Evolutionary conservation across 2,329 filamentous ascomycete species (phyloP).

Genomic region (Exophiala mesophila): DNA sequence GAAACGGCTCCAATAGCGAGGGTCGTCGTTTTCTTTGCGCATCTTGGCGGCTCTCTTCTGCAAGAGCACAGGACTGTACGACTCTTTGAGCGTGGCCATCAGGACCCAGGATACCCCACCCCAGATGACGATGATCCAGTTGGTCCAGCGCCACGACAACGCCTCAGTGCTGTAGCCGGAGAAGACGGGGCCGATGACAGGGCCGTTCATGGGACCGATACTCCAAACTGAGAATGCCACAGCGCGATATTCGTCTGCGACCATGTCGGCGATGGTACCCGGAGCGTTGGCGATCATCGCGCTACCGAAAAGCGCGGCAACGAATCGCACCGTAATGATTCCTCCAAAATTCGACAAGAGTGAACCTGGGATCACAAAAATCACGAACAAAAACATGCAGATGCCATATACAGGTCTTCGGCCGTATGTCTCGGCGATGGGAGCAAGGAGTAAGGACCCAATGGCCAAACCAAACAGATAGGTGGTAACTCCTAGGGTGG

Average conservation of each 20-base stretch:
- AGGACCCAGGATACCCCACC: conserved; percentile 57
- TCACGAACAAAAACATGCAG: conserved; percentile 58
- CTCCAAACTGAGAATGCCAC: conserved; percentile 79
- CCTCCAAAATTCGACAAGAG: conserved; percentile 62
- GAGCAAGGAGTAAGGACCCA: conserved; percentile 68
- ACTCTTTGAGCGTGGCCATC: conserved; percentile 63
- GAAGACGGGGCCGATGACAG: conserved; percentile 61
- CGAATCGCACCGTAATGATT: conserved; percentile 68
- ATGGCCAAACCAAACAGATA: conserved; percentile 71
- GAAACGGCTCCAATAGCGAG: conserved; percentile 73
- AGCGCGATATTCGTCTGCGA: conserved; percentile 72
- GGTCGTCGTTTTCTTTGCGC: conserved; percentile 65
- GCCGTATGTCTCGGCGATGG: conserved; percentile 51
- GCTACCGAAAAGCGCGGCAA: conserved; percentile 68
- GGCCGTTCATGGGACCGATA: conserved; percentile 80
- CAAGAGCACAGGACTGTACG: conserved; percentile 68
- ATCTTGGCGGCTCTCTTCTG: conserved; percentile 59
- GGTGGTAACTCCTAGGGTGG: conserved; percentile 70
- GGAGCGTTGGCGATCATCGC: conserved; percentile 81
- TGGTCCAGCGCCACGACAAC: conserved; percentile 82
- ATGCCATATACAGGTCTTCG: conserved; percentile 59
- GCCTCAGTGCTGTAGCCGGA: conserved; percentile 69
- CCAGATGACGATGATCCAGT: conserved; percentile 74
- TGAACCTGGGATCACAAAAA: conserved; percentile 68
- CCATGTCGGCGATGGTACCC: conserved; percentile 76